Percentiles rank a stretch among this genome's conserved stretches.
These are phyloP conservation scores for Pseudozyma sp. DNA, from an alignment of 1,284 basidiomycete genomes.

Conservation along the genomic window DNA sequence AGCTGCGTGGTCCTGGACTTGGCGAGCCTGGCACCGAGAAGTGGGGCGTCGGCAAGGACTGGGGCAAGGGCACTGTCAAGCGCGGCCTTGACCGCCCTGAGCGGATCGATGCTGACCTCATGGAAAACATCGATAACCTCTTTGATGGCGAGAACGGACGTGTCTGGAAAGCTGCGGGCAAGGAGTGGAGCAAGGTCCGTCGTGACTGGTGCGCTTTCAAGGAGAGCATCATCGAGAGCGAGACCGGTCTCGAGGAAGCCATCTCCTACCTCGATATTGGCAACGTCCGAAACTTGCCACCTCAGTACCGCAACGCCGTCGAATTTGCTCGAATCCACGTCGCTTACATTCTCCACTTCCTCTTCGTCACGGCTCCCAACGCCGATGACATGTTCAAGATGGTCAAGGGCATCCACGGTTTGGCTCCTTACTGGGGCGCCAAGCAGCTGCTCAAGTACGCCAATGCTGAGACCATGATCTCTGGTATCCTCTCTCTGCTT, in stretches of 20 bases:
- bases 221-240: conserved; percentile 65
- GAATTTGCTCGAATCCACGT: conserved; percentile 64
- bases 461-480: conserved; percentile 66
- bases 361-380: conserved; percentile 62
- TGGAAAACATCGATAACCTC: conserved; percentile 56
- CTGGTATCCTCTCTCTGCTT: conserved; percentile 61
- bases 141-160: conserved; percentile 53
- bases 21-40: conserved; percentile 62
- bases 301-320: conserved; percentile 61
- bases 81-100: conserved; percentile 65
- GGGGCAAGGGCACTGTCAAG: conserved; percentile 68
- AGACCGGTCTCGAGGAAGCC: conserved; percentile 63
- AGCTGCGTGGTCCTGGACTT: conserved; percentile 63
- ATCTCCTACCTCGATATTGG: conserved; percentile 58
- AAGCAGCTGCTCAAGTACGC: conserved; percentile 65
- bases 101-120: conserved; percentile 47
- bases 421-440: conserved; percentile 68
- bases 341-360: conserved; percentile 61
- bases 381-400: conserved; percentile 64
- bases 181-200: conserved; percentile 54
- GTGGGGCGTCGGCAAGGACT: conserved; percentile 68
- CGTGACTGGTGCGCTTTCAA: conserved; percentile 62
- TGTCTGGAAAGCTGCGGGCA: conserved; percentile 59
- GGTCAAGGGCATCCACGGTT: conserved; percentile 61
- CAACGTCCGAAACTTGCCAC: conserved; percentile 63